Evolutionary conservation across 202 grass and related monocot genomes (phyloP), one percentile per base, ranked within the genome.

Genomic region (Zoysia matrella): DNA sequence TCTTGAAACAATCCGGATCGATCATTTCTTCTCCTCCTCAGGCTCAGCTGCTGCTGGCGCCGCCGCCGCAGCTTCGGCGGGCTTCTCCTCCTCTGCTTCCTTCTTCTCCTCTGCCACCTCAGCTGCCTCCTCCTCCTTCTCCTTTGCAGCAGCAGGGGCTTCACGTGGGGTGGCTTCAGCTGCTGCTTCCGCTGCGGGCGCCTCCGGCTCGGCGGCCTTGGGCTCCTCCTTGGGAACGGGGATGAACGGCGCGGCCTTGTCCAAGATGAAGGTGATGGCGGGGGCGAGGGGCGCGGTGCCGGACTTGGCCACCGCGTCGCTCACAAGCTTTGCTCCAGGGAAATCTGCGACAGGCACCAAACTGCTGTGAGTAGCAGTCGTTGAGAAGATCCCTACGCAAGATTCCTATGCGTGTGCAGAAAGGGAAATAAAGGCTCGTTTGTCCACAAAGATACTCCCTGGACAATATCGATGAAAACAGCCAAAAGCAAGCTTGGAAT

Each of bases 211-310:
- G 11, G 61, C 88, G 8, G 61, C 63, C 82, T 94, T 90, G 11
- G 91, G 89, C 65, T 86, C 87, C 69, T 92, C 88, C 78, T 92
- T 91, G 51, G 82, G 76, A 30, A 30, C 22, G 22, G 22, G 22
- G 39, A 93, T 85, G 52, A 98, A 95, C 30, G 88, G 84, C 12
- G 84, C 80, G 0, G 90, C 92, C 86, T 98, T 98, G 14, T 85
- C 89, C 12, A 95, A 81, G 88, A 98, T 67, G 89, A 98, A 95
- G 86, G 86, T 54, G 80, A 98, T 74, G 11, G 90, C 88, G 4
- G 73, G 82, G 0, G 87, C 77, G 68, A 95, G 80, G 30, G 88
- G 87, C 42, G 82, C 12, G 2, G 85, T 72, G 58, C 86, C 90
- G 12, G 89, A 98, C 80, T 93, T 95, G 74, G 87, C 85, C 61